Evolutionary conservation across 495 filamentous ascomycete genomes (phyloP), one percentile per base, ranked within the genome.

Genomic region (Trichodelitschia bisporula): DNA sequence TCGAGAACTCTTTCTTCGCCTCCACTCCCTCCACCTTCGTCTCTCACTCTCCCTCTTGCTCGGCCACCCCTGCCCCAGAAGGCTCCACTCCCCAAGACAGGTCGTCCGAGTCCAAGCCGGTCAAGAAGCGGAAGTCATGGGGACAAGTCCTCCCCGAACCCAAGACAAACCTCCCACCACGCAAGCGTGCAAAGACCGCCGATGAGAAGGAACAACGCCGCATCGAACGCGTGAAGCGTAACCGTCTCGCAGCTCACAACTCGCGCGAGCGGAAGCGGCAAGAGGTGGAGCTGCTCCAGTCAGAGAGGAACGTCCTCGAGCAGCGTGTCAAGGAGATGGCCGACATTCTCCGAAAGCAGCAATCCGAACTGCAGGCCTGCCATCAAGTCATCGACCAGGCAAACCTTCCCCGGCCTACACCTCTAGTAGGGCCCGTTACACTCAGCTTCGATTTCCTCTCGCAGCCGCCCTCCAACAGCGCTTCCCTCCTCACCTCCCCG

Each of bases 71-170:
- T n/a, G n/a, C n/a, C n/a, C n/a, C n/a, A n/a, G n/a, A n/a, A n/a
- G n/a, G n/a, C n/a, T n/a, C n/a, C n/a, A n/a, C n/a, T n/a, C n/a
- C n/a, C n/a, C n/a, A n/a, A n/a, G n/a, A n/a, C n/a, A n/a, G n/a
- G n/a, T n/a, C n/a, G n/a, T n/a, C n/a, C n/a, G n/a, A n/a, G n/a
- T n/a, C n/a, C 15, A 89, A 77, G 59, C 67, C 72, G 2, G 53
- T 61, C 24, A 95, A 93, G 70, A 97, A 97, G 64, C 63, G 86
- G 50, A 97, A 95, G 60, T 92, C 84, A 35, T 97, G 86, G 86
- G 86, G 86, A 40, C 86, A 97, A 55, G 76, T 89, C 55, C 70
- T 97, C 27, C 86, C 86, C 15, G 77, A 78, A 42, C 86, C 86
- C 14, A 97, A 86, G 64, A 97, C 86, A 24, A 91, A 89, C 42